phyloP scores from a whole-genome alignment of 345 rosid species.

The Rhodomyrtus tomentosa region DNA sequence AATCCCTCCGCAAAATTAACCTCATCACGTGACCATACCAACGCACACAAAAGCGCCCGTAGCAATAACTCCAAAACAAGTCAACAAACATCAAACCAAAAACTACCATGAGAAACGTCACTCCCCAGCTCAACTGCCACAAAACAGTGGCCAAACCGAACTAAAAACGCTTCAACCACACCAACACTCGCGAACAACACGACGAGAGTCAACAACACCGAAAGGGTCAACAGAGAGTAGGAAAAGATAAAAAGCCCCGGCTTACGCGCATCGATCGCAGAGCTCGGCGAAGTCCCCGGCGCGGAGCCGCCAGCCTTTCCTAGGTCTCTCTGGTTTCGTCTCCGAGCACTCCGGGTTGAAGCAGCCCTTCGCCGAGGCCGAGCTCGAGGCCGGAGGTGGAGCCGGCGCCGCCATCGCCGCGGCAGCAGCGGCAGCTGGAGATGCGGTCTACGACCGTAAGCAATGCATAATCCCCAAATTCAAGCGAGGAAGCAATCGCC shows the following conservation, averaged over 20 bases:
- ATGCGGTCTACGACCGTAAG: neutral
- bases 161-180: neutral
- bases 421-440: neutral
- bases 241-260: neutral
- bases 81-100: neutral
- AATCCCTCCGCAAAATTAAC: neutral
- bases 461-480: neutral
- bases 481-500: neutral
- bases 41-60: neutral
- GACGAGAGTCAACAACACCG: neutral
- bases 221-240: neutral
- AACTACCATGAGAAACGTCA: neutral
- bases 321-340: conserved; percentile 36
- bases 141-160: neutral
- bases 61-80: neutral
- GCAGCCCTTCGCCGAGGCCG: conserved; percentile 34
- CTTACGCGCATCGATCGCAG: conserved; percentile 96
- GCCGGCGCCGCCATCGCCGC: neutral
- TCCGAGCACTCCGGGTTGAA: conserved; percentile 64
- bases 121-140: neutral
- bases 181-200: neutral
- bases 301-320: conserved; percentile 86
- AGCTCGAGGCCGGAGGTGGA: neutral
- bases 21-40: neutral
- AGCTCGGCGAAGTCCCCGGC: conserved; percentile 78